Conservation (phyloP, 305 asterid genomes). For the Fraxinus sp. region DNA sequence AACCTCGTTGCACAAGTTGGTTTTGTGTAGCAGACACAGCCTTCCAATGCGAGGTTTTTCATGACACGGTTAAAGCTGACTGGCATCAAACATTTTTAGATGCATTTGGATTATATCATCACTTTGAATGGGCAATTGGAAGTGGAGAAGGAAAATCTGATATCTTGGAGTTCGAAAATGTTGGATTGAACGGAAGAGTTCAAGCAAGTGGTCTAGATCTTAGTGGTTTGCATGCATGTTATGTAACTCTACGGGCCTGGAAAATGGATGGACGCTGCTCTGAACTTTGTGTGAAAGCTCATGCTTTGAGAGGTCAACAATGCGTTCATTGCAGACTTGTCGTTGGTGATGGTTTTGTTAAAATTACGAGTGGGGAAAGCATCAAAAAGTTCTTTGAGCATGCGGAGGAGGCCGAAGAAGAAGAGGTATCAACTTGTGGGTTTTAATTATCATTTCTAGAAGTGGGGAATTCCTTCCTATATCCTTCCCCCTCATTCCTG, state of each 20-base stretch:
- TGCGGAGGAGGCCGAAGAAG: constrained; percentile 99
- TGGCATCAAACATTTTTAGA: constrained; percentile 86
- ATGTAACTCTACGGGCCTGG: constrained; percentile 87
- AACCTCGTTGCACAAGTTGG: constrained; percentile 88
- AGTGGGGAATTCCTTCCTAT: neutral
- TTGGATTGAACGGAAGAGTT: constrained; percentile 79
- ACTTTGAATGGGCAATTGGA: constrained; percentile 99
- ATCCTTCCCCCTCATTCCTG: constrained; percentile 4
- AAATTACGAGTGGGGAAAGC: constrained; percentile 71
- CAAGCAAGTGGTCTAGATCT: constrained; percentile 82
- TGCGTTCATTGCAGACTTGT: constrained; percentile 94
- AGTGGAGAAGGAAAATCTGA: constrained; percentile 93
- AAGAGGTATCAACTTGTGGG: constrained; percentile 59
- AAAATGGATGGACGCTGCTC: constrained; percentile 82
- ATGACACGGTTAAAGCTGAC: constrained; percentile 81
- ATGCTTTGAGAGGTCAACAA: constrained; percentile 84
- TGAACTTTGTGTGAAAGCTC: constrained; percentile 91
- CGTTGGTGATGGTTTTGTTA: constrained; percentile 86
- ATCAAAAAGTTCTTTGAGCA: constrained; percentile 88
- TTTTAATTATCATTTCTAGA: neutral
- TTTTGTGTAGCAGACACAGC: constrained; percentile 96
- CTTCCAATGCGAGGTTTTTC: constrained; percentile 84
- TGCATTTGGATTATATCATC: constrained; percentile 71
- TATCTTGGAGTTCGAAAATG: constrained; percentile 82
- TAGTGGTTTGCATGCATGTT: constrained; percentile 72